Conservation (phyloP, 2,329 filamentous ascomycete genomes). For the Cladosporium phlei region DNA sequence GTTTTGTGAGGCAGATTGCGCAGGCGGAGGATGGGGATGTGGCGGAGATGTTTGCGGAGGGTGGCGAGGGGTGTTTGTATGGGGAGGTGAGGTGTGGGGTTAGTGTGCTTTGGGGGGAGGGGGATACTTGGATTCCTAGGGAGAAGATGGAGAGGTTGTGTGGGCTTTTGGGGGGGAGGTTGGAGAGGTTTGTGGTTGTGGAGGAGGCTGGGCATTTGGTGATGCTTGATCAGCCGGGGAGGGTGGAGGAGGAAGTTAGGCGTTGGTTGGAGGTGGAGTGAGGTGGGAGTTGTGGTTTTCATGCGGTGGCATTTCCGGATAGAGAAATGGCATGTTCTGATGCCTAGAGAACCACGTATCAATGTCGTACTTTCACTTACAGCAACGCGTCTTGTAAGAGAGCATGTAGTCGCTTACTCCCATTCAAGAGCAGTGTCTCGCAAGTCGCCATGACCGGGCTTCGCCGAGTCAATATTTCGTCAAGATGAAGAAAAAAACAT, state of each 20-base stretch:
- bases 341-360: too few species aligned
- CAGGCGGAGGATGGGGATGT: constrained; percentile 37
- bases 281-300: too few species aligned
- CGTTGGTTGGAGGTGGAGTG: constrained; percentile 27
- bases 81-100: constrained; percentile 24
- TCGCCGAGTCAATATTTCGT: too few species aligned
- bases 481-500: too few species aligned
- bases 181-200: constrained; percentile 34
- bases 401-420: too few species aligned
- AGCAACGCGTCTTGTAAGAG: too few species aligned
- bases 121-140: constrained; percentile 43
- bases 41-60: constrained; percentile 26
- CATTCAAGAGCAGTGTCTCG: too few species aligned
- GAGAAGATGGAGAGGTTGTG: constrained; percentile 34
- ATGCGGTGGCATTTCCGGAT: too few species aligned
- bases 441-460: too few species aligned
- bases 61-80: background rate
- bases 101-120: constrained; percentile 42
- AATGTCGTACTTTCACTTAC: too few species aligned
- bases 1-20: constrained; percentile 40
- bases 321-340: too few species aligned
- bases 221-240: constrained; percentile 41
- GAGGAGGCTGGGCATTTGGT: constrained; percentile 42
- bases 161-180: constrained; percentile 27
- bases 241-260: constrained; percentile 37